Evolutionary conservation across 2,329 filamentous ascomycete genomes (phyloP), one percentile per base, ranked within the genome.

Genomic region (Lachnellula hyalina): DNA sequence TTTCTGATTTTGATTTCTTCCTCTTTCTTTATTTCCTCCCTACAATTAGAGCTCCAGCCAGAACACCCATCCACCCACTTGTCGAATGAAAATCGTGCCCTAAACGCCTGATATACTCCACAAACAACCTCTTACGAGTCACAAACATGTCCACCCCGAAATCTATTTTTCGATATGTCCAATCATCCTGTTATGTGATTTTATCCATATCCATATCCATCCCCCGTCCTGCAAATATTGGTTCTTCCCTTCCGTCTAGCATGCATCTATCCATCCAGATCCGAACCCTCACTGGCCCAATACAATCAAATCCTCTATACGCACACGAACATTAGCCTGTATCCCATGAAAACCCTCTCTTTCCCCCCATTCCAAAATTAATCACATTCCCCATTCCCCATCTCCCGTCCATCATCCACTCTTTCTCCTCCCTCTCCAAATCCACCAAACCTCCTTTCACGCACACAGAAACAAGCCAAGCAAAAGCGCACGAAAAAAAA

Each of bases 221-320:
- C 44, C 46, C 19, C 21, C 34, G 17, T 57, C 25, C 32, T 47
- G 38, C 15, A n/a, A 7, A 25, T 25, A 25, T 25, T 5, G 21
- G 21, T 21, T 21, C 21, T 21, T 19, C 28, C 28, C 42, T 15
- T 21, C 21, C 47, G 25, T 45, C 21, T 40, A 21, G 32, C 35
- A 28, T 25, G 12, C 49, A 41, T 25, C 17, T 15, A 11, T 46
- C 17, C 17, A 11, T 46, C n/a, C 25, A 25, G 6, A 25, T 21
- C 36, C 36, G 11, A 17, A 28, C 23, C 41, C 55, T 59, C 70
- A 74, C 59, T 74, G 72, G 51, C 74, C 75, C 51, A 76, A 63
- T 50, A 74, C 73, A 58, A 70, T 73, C 55, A 74, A 66, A 61
- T 74, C 70, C 66, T 75, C 73, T 76, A 60, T 21, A 21, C 21